A percentile compares a stretch with the other conserved stretches of the same genome.
phyloP scores from a whole-genome alignment of 768 basidiomycete species.

The Calvatia gigantea region DNA sequence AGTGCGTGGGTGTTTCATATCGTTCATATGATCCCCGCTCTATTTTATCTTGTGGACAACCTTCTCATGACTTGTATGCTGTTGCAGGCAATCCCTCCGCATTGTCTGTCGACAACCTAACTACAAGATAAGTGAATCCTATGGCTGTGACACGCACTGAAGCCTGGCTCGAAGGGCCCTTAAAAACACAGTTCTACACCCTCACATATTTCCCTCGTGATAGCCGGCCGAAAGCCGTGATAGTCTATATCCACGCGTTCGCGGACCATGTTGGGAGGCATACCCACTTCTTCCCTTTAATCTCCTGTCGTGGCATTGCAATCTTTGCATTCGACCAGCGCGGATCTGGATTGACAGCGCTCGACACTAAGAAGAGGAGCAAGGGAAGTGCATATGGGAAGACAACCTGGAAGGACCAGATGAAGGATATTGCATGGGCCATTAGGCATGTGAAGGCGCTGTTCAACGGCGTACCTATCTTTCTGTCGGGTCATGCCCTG shows the following conservation, averaged over 20 bases:
- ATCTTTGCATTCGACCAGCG: constrained; percentile 78
- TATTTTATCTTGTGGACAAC: no score
- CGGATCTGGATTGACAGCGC: constrained; percentile 74
- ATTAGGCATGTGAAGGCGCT: constrained; percentile 44
- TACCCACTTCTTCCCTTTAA: constrained; percentile 56
- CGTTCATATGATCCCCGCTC: no score
- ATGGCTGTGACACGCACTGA: constrained; percentile 33
- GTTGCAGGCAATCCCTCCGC: no score
- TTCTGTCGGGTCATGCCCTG: constrained; percentile 81
- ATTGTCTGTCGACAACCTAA: no score
- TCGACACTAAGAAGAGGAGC: constrained; percentile 53
- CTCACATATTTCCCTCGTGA: constrained; percentile 50
- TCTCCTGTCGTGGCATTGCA: constrained; percentile 50
- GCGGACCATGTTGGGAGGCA: constrained; percentile 73
- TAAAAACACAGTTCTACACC: constrained; percentile 63
- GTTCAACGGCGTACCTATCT: constrained; percentile 51
- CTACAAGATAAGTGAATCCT: not conserved
- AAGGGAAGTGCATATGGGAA: constrained; percentile 56
- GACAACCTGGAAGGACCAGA: constrained; percentile 60
- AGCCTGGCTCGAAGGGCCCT: constrained; percentile 60
- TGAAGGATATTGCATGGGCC: constrained; percentile 70
- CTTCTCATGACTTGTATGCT: no score
- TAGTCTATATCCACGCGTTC: constrained; percentile 79
- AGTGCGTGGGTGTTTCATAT: no score
- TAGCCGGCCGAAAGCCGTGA: constrained; percentile 41